Evolutionary conservation across 345 rosid genomes (phyloP).

Genomic region (Eucalyptus victrix): DNA sequence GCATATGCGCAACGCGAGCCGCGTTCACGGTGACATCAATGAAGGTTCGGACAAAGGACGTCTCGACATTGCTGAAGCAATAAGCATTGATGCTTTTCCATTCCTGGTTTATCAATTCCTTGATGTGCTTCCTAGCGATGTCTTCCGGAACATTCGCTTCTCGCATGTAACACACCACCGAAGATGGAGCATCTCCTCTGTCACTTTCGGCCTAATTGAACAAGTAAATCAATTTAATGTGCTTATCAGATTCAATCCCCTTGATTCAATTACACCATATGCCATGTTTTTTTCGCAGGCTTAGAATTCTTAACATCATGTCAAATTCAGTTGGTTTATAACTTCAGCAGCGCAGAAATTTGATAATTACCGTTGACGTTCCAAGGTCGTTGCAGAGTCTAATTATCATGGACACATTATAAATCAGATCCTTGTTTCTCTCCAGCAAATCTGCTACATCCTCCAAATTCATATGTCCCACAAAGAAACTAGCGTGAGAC

Average conservation of each 20-base stretch:
- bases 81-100: conserved; percentile 34
- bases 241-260: not conserved
- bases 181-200: conserved; percentile 42
- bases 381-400: conserved; percentile 43
- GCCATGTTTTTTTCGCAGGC: too few relatives aligned
- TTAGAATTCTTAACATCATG: not conserved
- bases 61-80: not conserved
- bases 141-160: conserved; percentile 23
- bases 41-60: not conserved
- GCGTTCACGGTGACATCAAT: conserved; percentile 6
- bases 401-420: conserved; percentile 17
- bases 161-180: conserved; percentile 21
- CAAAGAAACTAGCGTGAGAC: conserved; percentile 5
- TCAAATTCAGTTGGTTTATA: not conserved
- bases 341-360: not conserved
- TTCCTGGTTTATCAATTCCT: conserved; percentile 2
- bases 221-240: not conserved
- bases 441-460: not conserved
- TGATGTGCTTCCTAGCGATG: conserved; percentile 8
- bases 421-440: conserved; percentile 8
- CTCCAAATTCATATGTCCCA: not conserved
- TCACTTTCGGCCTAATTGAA: conserved; percentile 26
- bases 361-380: conserved; percentile 17
- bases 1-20: conserved; percentile 24
- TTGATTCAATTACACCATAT: not conserved